Evolutionary conservation across 2,329 filamentous ascomycete species (phyloP), one percentile per base, ranked within the genome.

Genomic region (Harringtonia lauricola): DNA sequence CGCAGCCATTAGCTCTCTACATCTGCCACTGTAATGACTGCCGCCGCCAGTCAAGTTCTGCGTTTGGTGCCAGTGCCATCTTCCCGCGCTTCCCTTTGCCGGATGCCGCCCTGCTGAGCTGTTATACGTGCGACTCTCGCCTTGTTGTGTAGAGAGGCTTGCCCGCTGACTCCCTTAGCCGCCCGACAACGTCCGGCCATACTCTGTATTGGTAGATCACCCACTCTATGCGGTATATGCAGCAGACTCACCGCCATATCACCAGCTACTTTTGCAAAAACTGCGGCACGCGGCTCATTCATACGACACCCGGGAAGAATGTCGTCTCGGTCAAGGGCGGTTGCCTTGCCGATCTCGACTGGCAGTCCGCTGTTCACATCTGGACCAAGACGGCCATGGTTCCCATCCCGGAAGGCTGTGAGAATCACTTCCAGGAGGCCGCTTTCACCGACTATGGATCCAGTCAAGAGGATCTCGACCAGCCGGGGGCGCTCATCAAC

Each of bases 31-130:
- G 52, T 41, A 19, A 44, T n/a, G 45, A 47, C 17, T 54, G 52
- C 34, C 52, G 48, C 28, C 50, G 45, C 36, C 50, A 52, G 40
- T 48, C 49, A 9, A 48, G 50, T 41, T 48, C 52, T 12, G 78
- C 81, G 1, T 84, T 81, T 59, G 81, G 80, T 24, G 74, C 79
- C 28, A 80, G 77, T 30, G 81, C 81, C 51, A 82, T 83, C 47
- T 86, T 83, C 52, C 81, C 80, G 1, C 66, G 66, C n/a, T 85
- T 85, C 47, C 57, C 65, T 10, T 61, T 84, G 24, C 75, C 78
- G 0, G 58, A 60, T 31, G 61, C 57, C 15, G 65, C 69, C 19
- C 48, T 66, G 38, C 53, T 80, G 50, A 70, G 69, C 45, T 73
- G 71, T 50, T 79, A 79, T 51, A 65, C 64, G 74, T 75, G 54